A percentile compares a stretch with the other conserved stretches of the same genome.
Evolutionary conservation across 108 stramenopile genomes (phyloP).

Genomic region (Cyclotella atomus): DNA sequence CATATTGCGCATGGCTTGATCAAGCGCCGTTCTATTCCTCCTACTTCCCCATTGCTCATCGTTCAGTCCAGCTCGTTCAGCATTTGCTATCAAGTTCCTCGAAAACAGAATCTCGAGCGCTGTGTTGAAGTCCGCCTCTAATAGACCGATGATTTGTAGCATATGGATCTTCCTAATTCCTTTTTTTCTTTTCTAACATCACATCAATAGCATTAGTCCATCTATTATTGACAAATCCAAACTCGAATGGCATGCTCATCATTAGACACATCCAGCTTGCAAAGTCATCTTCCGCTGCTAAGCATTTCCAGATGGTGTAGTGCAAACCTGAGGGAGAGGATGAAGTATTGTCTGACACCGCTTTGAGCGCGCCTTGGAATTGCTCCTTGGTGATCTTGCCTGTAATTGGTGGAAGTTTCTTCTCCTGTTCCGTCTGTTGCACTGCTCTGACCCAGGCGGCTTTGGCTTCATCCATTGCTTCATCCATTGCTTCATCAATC

Average conservation of each 20-base stretch:
- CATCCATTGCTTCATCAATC: background rate
- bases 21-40: slow-evolving; percentile 4
- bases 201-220: slow-evolving; percentile 17
- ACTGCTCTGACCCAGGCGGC: background rate
- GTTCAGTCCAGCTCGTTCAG: background rate
- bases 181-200: slow-evolving; percentile 35
- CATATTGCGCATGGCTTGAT: slow-evolving; percentile 20
- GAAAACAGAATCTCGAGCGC: slow-evolving; percentile 18
- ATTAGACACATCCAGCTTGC: background rate
- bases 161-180: slow-evolving; percentile 17
- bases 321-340: slow-evolving; percentile 3
- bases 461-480: background rate
- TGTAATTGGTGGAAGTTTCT: background rate
- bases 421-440: background rate
- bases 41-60: slow-evolving; percentile 20
- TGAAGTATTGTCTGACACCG: slow-evolving; percentile 7
- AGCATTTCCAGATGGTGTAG: slow-evolving; percentile 29
- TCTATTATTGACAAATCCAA: slow-evolving; percentile 1
- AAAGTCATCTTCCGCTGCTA: slow-evolving; percentile 1
- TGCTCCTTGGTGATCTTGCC: slow-evolving; percentile 7
- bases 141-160: slow-evolving; percentile 15
- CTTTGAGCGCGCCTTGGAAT: slow-evolving; percentile 10
- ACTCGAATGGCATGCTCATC: slow-evolving; percentile 9
- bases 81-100: background rate
- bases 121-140: slow-evolving; percentile 32